A percentile compares a stretch with the other conserved stretches of the same genome.
phyloP scores from a whole-genome alignment of 1,284 basidiomycete genomes.

The Ganoderma lucidum region DNA sequence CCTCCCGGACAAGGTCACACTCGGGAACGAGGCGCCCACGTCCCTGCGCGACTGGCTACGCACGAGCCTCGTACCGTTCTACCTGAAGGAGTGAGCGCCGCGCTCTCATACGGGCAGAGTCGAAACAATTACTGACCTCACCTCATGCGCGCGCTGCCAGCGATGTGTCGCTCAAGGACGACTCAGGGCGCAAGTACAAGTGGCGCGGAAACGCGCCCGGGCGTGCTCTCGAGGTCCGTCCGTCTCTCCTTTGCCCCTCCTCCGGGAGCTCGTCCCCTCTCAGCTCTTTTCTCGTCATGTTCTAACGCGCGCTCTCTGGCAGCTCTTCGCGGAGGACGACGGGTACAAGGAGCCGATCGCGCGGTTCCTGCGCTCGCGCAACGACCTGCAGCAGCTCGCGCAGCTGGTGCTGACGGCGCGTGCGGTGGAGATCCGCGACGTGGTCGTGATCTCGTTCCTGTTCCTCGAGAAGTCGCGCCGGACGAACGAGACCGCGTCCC shows the following conservation, averaged over 20 bases:
- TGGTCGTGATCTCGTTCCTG: constrained; percentile 49
- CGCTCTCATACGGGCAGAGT: neutral
- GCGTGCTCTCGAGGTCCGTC: constrained; percentile 44
- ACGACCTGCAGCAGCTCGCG: constrained; percentile 36
- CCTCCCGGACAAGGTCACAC: constrained; percentile 34
- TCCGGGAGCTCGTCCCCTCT: neutral
- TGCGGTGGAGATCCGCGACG: constrained; percentile 46
- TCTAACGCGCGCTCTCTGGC: neutral
- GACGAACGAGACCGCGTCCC: constrained; percentile 29
- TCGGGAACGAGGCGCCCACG: constrained; percentile 29
- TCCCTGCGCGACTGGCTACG: constrained; percentile 49
- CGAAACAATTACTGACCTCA: too few species aligned
- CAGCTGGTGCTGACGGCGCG: constrained; percentile 44
- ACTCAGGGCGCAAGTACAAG: constrained; percentile 44
- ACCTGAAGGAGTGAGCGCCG: constrained; percentile 44
- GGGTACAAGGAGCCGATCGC: constrained; percentile 44
- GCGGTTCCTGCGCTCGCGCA: constrained; percentile 44
- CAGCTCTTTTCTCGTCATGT: too few species aligned
- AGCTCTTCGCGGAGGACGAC: constrained; percentile 48
- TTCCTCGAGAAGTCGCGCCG: constrained; percentile 44
- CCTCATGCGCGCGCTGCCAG: constrained; percentile 32
- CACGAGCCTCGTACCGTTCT: constrained; percentile 52
- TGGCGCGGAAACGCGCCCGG: constrained; percentile 52
- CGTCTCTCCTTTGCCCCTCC: neutral
- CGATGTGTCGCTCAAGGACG: constrained; percentile 35